Percentiles rank a stretch among this genome's conserved stretches.
Evolutionary conservation across 257 asterid species (phyloP).

Genomic region (Fraxinus americana): DNA sequence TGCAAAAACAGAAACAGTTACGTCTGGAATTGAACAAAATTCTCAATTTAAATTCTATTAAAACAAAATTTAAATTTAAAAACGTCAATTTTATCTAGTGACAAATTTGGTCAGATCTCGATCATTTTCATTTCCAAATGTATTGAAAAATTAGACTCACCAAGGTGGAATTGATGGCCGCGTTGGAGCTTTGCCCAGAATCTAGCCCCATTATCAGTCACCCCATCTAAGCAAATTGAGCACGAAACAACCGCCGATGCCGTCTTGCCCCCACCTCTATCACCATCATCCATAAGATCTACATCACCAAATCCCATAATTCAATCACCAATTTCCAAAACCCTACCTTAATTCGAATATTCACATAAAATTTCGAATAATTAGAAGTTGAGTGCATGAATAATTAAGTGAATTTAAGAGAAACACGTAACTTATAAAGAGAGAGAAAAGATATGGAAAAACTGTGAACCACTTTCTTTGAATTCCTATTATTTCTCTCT

Average conservation of each 20-base stretch:
- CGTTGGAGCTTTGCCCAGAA: slow-evolving; percentile 95
- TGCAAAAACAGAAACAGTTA: no score
- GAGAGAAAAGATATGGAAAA: slow-evolving; percentile 35
- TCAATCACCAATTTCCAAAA: slow-evolving; percentile 20
- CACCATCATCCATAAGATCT: slow-evolving; percentile 66
- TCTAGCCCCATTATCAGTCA: slow-evolving; percentile 74
- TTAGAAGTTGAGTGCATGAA: slow-evolving; percentile 15
- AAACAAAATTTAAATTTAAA: background rate
- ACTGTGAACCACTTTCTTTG: slow-evolving; percentile 45
- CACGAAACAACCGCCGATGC: slow-evolving; percentile 51
- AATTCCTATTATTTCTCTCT: slow-evolving; percentile 26
- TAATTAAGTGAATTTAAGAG: slow-evolving; percentile 15
- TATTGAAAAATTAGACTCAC: slow-evolving; percentile 45
- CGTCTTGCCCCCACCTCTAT: slow-evolving; percentile 46
- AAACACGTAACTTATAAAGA: slow-evolving; percentile 20
- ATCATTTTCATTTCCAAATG: background rate
- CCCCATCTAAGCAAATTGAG: slow-evolving; percentile 82
- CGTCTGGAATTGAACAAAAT: slow-evolving; percentile 16
- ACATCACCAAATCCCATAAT: slow-evolving; percentile 77
- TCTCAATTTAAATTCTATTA: slow-evolving; percentile 10
- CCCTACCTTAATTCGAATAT: slow-evolving; percentile 22
- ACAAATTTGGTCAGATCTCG: slow-evolving; percentile 24
- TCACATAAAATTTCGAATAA: slow-evolving; percentile 3
- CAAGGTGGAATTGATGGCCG: slow-evolving; percentile 93
- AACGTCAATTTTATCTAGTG: background rate